phyloP scores from a whole-genome alignment of 1,284 basidiomycete genomes.

The Moesziomyces antarcticus region DNA sequence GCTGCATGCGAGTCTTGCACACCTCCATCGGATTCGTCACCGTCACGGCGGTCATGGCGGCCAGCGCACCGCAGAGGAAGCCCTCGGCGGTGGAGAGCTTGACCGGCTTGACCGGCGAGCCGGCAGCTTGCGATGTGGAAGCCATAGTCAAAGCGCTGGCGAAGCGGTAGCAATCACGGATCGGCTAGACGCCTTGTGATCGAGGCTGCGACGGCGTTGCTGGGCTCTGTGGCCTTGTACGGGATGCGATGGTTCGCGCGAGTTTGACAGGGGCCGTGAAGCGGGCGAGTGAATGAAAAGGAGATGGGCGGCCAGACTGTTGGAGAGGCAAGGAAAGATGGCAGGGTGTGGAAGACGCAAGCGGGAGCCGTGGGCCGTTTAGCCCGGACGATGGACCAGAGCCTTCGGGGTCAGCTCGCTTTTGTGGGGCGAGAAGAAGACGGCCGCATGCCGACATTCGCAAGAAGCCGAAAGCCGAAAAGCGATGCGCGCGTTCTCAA shows the following conservation, averaged over 20 bases:
- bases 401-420: not conserved
- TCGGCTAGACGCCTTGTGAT: too few relatives aligned
- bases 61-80: conserved; percentile 52
- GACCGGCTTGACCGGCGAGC: conserved; percentile 33
- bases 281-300: too few relatives aligned
- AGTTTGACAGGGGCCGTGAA: too few relatives aligned
- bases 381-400: not conserved
- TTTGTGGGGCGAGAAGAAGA: conserved; percentile 4
- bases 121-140: conserved; percentile 13
- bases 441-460: conserved; percentile 17
- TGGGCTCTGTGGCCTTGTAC: too few relatives aligned
- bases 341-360: too few relatives aligned
- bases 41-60: conserved; percentile 58
- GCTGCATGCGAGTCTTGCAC: conserved; percentile 65
- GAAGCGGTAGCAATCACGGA: too few relatives aligned
- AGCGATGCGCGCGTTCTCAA: not conserved
- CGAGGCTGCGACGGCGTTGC: too few relatives aligned
- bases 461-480: conserved; percentile 1
- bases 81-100: conserved; percentile 54
- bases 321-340: too few relatives aligned
- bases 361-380: not conserved
- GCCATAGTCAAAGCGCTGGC: conserved; percentile 6
- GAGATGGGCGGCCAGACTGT: too few relatives aligned
- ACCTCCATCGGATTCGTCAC: conserved; percentile 64
- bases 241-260: too few relatives aligned